A percentile compares a stretch with the other conserved stretches of the same genome.
These are phyloP conservation scores for Austroboletus novae-zelandiae DNA, from an alignment of 1,284 basidiomycete species.

Conservation along the genomic window DNA sequence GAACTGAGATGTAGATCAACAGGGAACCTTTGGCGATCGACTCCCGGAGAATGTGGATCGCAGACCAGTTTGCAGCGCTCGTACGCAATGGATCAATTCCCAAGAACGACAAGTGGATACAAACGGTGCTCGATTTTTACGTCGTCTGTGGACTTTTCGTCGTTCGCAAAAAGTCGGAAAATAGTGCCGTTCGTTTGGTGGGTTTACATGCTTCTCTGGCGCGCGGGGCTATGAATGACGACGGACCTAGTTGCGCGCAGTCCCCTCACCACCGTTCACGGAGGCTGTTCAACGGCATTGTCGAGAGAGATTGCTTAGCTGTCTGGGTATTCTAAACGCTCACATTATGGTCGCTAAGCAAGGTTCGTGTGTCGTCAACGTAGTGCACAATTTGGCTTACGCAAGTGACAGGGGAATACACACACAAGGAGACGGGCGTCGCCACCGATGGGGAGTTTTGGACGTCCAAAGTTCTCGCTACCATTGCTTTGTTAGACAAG, in stretches of 20 bases:
- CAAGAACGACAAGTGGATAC: conserved; percentile 78
- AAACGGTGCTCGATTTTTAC: conserved; percentile 78
- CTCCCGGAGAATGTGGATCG: conserved; percentile 72
- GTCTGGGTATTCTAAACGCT: conserved; percentile 72
- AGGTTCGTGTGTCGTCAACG: conserved; percentile 32
- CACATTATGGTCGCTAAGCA: conserved; percentile 52
- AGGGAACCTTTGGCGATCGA: conserved; percentile 52
- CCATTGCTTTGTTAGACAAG: conserved; percentile 59
- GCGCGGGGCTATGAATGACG: conserved; percentile 3
- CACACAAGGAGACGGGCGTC: conserved; percentile 55
- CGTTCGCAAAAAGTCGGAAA: conserved; percentile 71
- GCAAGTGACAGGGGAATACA: conserved; percentile 40
- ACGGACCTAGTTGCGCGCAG: conserved; percentile 44
- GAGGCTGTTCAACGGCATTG: conserved; percentile 67
- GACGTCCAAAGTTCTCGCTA: conserved; percentile 68
- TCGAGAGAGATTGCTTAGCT: conserved; percentile 69
- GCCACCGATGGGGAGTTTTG: conserved; percentile 78
- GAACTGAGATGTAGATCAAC: conserved; percentile 16
- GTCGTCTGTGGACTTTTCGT: conserved; percentile 82
- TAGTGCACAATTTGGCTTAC: conserved; percentile 1
- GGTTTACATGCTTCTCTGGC: conserved; percentile 27
- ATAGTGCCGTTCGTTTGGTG: conserved; percentile 61
- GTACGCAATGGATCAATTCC: conserved; percentile 81
- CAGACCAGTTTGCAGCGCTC: conserved; percentile 82
- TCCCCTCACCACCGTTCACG: conserved; percentile 71